A percentile compares a stretch with the other conserved stretches of the same genome.
Conservation (phyloP, 1,284 basidiomycete genomes). For the Tilletia caries region DNA sequence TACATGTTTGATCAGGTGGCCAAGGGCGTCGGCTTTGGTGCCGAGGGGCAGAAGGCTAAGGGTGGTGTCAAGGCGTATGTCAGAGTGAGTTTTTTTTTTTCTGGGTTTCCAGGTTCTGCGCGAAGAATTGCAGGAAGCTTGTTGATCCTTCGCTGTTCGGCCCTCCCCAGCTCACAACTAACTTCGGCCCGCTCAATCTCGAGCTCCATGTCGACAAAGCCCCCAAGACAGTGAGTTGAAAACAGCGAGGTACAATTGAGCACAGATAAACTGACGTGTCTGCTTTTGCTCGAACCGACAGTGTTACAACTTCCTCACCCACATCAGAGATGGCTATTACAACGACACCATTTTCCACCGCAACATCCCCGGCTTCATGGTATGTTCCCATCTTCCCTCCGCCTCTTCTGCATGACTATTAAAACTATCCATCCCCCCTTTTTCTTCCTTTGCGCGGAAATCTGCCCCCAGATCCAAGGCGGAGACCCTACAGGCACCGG, state of each 20-base stretch:
- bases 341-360: conserved; percentile 83
- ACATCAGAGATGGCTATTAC: conserved; percentile 70
- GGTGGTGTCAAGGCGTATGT: conserved; percentile 36
- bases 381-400: neutral
- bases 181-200: conserved; percentile 80
- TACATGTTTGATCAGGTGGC: conserved; percentile 73
- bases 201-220: conserved; percentile 88
- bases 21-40: conserved; percentile 71
- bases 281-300: too few relatives aligned
- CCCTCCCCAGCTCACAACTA: conserved; percentile 71
- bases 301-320: conserved; percentile 86
- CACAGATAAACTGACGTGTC: neutral
- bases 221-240: conserved; percentile 70
- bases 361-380: conserved; percentile 93
- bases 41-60: conserved; percentile 12
- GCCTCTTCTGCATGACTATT: too few relatives aligned
- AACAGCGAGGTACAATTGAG: too few relatives aligned
- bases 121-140: too few relatives aligned
- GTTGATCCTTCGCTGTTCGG: too few relatives aligned
- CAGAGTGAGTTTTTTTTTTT: conserved; percentile 1
- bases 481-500: conserved; percentile 96
- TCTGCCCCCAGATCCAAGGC: conserved; percentile 65
- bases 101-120: too few relatives aligned
- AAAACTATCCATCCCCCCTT: too few relatives aligned
- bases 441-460: neutral